These are phyloP conservation scores for Fagopyrum homotropicum DNA, from an alignment of 148 eudicot species.

Conservation along the genomic window DNA sequence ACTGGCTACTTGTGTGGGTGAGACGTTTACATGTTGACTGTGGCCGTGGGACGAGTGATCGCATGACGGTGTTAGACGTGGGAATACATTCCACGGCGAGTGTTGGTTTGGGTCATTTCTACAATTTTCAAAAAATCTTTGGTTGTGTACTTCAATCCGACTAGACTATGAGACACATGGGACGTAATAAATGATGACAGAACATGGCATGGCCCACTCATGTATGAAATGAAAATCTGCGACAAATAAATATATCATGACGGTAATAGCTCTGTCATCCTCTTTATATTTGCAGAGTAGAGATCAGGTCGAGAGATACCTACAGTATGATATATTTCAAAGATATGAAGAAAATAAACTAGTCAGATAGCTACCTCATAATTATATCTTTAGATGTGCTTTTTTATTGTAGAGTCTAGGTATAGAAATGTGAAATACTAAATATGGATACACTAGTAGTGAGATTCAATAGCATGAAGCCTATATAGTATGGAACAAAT, in stretches of 20 bases:
- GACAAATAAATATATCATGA: neutral
- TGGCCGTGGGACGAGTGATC: too few species aligned
- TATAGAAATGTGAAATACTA: neutral
- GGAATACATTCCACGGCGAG: too few species aligned
- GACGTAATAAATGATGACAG: neutral
- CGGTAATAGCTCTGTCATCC: neutral
- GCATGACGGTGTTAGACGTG: too few species aligned
- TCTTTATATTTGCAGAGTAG: neutral
- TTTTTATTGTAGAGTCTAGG: neutral
- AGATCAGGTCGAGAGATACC: constrained; percentile 10
- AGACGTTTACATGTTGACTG: too few species aligned
- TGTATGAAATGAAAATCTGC: neutral
- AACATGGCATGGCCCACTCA: neutral
- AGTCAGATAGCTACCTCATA: too few species aligned
- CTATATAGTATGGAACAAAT: neutral
- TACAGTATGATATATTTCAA: constrained; percentile 80
- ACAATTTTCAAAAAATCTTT: too few species aligned
- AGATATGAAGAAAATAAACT: constrained; percentile 35
- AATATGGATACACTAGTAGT: neutral
- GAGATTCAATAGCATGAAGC: neutral
- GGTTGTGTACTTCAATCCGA: too few species aligned
- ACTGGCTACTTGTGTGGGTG: too few species aligned
- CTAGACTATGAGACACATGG: too few species aligned
- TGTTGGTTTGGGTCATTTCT: too few species aligned
- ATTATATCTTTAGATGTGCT: too few species aligned